phyloP scores from a whole-genome alignment of 441 rosid genomes.

The Pelargonium hybrid region DNA sequence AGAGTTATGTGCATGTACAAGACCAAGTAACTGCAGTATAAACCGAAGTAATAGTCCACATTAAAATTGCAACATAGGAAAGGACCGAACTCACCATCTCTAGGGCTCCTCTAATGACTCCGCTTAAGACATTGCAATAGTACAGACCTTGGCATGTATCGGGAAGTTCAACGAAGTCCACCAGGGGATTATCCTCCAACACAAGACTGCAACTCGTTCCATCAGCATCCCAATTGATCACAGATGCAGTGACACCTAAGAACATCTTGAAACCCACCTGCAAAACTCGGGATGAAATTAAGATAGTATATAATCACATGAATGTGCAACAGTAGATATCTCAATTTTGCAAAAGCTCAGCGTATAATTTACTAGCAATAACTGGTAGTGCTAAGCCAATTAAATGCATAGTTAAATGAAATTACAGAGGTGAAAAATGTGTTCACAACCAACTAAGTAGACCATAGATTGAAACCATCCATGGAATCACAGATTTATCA shows the following conservation, averaged over 20 bases:
- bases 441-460: too few species aligned
- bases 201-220: conserved; percentile 75
- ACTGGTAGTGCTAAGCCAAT: too few species aligned
- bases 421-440: too few species aligned
- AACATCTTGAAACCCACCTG: conserved; percentile 97
- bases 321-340: too few species aligned
- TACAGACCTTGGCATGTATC: conserved; percentile 82
- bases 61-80: background rate
- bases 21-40: background rate
- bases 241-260: conserved; percentile 74
- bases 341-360: too few species aligned
- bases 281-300: background rate
- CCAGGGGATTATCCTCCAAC: conserved; percentile 79
- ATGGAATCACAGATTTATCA: too few species aligned
- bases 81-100: conserved; percentile 57
- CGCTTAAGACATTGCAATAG: conserved; percentile 83
- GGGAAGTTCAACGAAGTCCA: conserved; percentile 84
- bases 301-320: too few species aligned
- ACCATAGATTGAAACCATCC: too few species aligned
- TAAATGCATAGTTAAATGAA: too few species aligned
- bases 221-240: conserved; percentile 76
- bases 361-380: too few species aligned
- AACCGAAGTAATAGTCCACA: background rate
- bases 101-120: conserved; percentile 83
- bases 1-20: background rate